These are phyloP conservation scores for Aphanomyces euteiches DNA, from an alignment of 352 stramenopile genomes.

Conservation along the genomic window DNA sequence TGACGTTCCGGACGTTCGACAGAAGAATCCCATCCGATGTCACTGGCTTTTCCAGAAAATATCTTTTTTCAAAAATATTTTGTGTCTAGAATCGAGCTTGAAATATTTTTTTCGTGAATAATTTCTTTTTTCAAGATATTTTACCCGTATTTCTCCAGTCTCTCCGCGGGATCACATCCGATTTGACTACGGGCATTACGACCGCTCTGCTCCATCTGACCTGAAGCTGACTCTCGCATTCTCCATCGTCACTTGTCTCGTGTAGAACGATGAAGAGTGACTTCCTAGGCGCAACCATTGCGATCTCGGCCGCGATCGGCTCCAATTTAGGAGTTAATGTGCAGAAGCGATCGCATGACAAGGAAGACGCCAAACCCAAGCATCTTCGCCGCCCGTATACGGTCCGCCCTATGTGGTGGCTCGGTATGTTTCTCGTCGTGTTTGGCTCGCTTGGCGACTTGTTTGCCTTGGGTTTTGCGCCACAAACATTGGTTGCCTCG, in stretches of 20 bases:
- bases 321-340: conserved; percentile 90
- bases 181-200: conserved; percentile 9
- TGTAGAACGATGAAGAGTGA: conserved; percentile 53
- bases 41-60: conserved; percentile 10
- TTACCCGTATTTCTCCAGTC: neutral
- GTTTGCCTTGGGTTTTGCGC: conserved; percentile 77
- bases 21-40: neutral
- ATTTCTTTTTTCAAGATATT: neutral
- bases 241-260: neutral
- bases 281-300: conserved; percentile 73
- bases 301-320: conserved; percentile 63
- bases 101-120: conserved; percentile 2
- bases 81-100: neutral
- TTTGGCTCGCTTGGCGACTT: conserved; percentile 81
- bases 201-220: neutral
- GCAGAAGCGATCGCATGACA: conserved; percentile 88
- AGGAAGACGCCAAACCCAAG: conserved; percentile 66
- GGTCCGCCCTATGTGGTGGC: conserved; percentile 80
- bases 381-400: conserved; percentile 62
- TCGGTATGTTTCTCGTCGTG: conserved; percentile 85
- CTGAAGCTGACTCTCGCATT: neutral
- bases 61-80: conserved; percentile 6
- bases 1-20: neutral
- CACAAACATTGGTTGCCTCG: conserved; percentile 81
- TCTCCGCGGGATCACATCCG: neutral